phyloP scores from a whole-genome alignment of 139 green algal species.

The Raphidocelis subcapitata region DNA sequence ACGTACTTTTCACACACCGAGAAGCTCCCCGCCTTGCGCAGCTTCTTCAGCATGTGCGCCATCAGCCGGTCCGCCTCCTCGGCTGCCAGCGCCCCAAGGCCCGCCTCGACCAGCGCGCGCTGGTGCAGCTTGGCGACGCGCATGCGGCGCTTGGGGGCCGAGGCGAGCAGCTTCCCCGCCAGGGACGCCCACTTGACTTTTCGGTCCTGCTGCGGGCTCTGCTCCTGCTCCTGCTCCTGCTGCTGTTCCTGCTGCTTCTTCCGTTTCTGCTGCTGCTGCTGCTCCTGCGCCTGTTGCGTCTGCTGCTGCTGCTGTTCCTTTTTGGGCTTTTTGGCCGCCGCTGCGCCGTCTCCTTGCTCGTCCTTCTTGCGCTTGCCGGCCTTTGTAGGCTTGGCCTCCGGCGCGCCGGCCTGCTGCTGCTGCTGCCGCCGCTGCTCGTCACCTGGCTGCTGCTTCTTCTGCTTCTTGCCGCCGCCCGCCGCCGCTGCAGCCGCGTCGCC shows the following conservation, averaged over 20 bases:
- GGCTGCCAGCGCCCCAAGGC: neutral
- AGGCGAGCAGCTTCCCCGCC: constrained; percentile 30
- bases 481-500: neutral
- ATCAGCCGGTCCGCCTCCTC: constrained; percentile 11
- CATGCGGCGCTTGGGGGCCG: constrained; percentile 39
- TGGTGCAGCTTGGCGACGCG: constrained; percentile 37
- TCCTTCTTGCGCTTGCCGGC: constrained; percentile 4
- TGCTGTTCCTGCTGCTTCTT: neutral
- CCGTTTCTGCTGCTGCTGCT: neutral
- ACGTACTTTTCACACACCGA: constrained; percentile 41
- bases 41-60: constrained; percentile 28
- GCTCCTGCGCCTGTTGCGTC: neutral
- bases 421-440: constrained; percentile 15
- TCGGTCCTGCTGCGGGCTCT: neutral
- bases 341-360: constrained; percentile 6
- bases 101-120: constrained; percentile 11
- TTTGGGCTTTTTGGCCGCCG: constrained; percentile 1
- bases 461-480: neutral
- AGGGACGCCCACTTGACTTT: constrained; percentile 41
- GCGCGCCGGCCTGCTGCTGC: neutral
- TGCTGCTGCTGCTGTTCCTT: constrained; percentile 5
- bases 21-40: constrained; percentile 31
- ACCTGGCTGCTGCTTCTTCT: constrained; percentile 8
- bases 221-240: neutral
- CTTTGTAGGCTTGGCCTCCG: neutral